phyloP scores from a whole-genome alignment of 768 basidiomycete species.

The Cystobasidium tubakii region DNA sequence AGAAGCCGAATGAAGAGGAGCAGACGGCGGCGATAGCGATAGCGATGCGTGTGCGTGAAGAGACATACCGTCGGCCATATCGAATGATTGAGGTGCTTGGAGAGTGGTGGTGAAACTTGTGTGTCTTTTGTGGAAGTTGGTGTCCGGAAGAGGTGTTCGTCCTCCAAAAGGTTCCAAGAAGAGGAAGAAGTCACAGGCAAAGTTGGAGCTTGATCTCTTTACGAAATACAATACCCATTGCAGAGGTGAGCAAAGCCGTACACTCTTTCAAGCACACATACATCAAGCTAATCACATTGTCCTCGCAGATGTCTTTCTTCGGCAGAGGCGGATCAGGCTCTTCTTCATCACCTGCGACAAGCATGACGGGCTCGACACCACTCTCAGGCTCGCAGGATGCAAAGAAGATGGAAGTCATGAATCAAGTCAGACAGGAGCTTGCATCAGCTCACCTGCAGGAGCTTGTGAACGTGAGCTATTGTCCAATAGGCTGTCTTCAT shows the following conservation, averaged over 20 bases:
- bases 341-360: not conserved
- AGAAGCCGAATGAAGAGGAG: not conserved
- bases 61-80: conserved; percentile 32
- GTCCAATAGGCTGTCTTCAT: not conserved
- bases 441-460: conserved; percentile 33
- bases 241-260: not conserved
- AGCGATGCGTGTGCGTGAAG: not conserved
- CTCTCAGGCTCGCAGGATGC: conserved; percentile 7
- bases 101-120: not conserved
- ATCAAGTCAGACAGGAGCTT: conserved; percentile 34
- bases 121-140: not conserved
- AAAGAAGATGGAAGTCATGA: conserved; percentile 26
- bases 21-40: not conserved
- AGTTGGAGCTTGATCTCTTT: not conserved
- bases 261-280: not conserved
- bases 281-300: not conserved
- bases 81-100: not conserved
- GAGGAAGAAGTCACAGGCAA: not conserved
- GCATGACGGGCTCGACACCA: not conserved
- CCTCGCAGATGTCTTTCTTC: conserved; percentile 22
- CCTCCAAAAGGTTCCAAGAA: not conserved
- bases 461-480: conserved; percentile 27
- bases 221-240: not conserved
- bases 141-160: not conserved
- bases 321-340: conserved; percentile 19